A percentile compares a stretch with the other conserved stretches of the same genome.
Conservation (phyloP, 257 asterid species). For the Linderniella brevidens region DNA sequence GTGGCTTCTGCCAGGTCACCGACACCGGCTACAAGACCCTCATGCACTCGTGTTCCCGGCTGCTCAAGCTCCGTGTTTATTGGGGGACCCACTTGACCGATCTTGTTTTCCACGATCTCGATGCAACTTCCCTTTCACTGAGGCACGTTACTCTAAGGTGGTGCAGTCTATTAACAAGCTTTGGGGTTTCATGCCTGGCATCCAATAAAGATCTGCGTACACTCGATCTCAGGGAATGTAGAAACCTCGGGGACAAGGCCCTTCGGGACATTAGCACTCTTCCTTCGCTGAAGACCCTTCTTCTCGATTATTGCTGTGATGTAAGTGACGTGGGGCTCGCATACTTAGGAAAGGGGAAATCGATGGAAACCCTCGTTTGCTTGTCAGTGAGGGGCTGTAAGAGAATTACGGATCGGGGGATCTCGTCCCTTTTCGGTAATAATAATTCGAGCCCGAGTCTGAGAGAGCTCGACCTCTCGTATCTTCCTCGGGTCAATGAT, state of each 20-base stretch:
- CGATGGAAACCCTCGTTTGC: conserved; percentile 36
- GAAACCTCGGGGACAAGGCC: conserved; percentile 70
- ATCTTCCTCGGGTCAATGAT: conserved; percentile 65
- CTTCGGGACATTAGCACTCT: conserved; percentile 50
- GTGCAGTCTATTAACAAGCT: conserved; percentile 78
- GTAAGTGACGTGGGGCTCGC: conserved; percentile 67
- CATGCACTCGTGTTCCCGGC: conserved; percentile 70
- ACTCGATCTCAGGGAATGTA: conserved; percentile 76
- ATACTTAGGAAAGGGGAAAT: conserved; percentile 51
- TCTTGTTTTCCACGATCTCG: conserved; percentile 80
- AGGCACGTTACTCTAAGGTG: conserved; percentile 79
- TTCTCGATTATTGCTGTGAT: conserved; percentile 76
- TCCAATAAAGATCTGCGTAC: conserved; percentile 40
- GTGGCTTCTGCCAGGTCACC: conserved; percentile 91
- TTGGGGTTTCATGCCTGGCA: conserved; percentile 46
- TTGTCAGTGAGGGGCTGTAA: conserved; percentile 82
- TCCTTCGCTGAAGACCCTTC: conserved; percentile 50
- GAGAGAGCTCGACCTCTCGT: conserved; percentile 68
- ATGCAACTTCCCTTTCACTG: conserved; percentile 67
- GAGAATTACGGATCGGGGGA: conserved; percentile 70
- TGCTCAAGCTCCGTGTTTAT: conserved; percentile 54
- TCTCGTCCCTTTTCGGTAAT: conserved; percentile 43
- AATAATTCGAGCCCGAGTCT: conserved; percentile 32
- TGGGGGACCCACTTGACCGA: conserved; percentile 77
- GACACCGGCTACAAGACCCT: conserved; percentile 85